Evolutionary conservation across 2,329 filamentous ascomycete species (phyloP).

Genomic region (Xylaria sp.): DNA sequence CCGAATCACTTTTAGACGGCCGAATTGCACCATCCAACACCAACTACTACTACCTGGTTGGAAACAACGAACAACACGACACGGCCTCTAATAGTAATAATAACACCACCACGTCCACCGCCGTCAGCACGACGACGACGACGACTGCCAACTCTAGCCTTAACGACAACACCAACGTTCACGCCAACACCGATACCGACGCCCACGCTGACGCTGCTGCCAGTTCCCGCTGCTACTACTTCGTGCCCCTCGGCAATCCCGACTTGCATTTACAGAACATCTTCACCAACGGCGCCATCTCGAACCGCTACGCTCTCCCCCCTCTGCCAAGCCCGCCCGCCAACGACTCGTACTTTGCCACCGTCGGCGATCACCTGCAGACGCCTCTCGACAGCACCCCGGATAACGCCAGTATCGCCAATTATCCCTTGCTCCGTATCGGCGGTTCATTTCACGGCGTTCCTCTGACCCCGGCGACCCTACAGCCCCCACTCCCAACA

Average conservation of each 20-base stretch:
- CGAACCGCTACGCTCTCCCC: constrained; percentile 14
- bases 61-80: not conserved
- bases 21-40: constrained; percentile 14
- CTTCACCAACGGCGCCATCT: not conserved
- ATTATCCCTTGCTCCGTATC: constrained; percentile 11
- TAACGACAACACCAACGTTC: constrained; percentile 1
- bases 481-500: not conserved
- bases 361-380: constrained; percentile 3
- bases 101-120: not conserved
- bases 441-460: not conserved
- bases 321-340: constrained; percentile 10
- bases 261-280: not conserved
- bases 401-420: not conserved
- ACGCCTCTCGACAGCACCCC: constrained; percentile 10
- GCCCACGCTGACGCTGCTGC: not conserved
- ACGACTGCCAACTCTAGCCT: not conserved
- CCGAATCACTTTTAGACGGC: constrained; percentile 29
- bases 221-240: not conserved
- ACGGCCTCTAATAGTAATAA: not conserved
- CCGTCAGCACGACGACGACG: not conserved
- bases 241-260: not conserved
- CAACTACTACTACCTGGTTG: constrained; percentile 1
- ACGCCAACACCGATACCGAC: not conserved
- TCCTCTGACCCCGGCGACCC: constrained; percentile 2
- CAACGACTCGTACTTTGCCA: constrained; percentile 25